A percentile compares a stretch with the other conserved stretches of the same genome.
phyloP scores from a whole-genome alignment of 1,284 basidiomycete species.

The Leucoagaricus sp. region DNA sequence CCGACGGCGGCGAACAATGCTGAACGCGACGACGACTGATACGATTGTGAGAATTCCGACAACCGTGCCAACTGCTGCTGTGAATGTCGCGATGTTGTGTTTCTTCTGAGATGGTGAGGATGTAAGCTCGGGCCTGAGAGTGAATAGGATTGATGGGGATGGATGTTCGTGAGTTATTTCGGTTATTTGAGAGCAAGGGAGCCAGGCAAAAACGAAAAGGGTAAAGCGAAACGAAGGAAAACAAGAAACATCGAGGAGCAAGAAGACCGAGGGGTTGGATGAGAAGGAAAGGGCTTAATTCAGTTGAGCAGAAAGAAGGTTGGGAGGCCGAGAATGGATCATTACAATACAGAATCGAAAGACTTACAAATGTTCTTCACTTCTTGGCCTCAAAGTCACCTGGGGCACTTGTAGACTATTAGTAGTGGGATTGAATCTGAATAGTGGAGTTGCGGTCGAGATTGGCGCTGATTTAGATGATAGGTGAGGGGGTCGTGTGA shows the following conservation, averaged over 20 bases:
- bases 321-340: neutral
- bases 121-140: neutral
- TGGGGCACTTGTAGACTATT: conserved; percentile 5
- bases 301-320: neutral
- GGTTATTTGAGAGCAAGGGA: neutral
- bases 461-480: too few species aligned
- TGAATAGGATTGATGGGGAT: neutral
- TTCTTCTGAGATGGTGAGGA: conserved; percentile 28
- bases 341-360: conserved; percentile 24
- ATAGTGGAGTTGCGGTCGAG: conserved; percentile 15
- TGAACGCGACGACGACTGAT: conserved; percentile 48
- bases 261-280: neutral
- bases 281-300: conserved; percentile 3
- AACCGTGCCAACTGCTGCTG: conserved; percentile 50
- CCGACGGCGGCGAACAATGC: conserved; percentile 49
- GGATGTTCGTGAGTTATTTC: neutral
- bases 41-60: conserved; percentile 51
- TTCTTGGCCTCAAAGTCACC: conserved; percentile 18
- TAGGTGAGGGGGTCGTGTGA: conserved; percentile 2
- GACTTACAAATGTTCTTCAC: conserved; percentile 31
- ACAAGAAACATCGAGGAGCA: neutral
- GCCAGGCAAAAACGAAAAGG: neutral
- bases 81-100: conserved; percentile 52
- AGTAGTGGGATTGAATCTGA: neutral
- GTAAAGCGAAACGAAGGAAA: neutral